Evolutionary conservation across 2,329 filamentous ascomycete species (phyloP).

Genomic region (Xylaria multiplex): DNA sequence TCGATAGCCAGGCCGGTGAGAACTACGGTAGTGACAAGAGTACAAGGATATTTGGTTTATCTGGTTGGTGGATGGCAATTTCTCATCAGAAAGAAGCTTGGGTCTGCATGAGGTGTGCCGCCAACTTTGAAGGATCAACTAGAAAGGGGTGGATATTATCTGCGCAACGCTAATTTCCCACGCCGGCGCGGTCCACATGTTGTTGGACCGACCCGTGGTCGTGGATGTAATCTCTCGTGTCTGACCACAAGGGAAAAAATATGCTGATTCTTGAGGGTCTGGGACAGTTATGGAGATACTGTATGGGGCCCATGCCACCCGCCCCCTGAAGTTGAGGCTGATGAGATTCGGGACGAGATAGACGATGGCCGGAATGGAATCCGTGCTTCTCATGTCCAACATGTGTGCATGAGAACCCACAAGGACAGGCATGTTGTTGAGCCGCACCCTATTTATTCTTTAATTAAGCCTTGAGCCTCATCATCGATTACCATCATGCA

Average conservation of each 20-base stretch:
- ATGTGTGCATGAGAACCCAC: slow-evolving; percentile 30
- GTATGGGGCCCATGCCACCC: slow-evolving; percentile 40
- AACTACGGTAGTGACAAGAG: slow-evolving; percentile 23
- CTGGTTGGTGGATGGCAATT: slow-evolving; percentile 29
- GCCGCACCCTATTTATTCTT: slow-evolving; percentile 32
- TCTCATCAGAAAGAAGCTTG: slow-evolving; percentile 30
- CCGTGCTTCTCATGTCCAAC: slow-evolving; percentile 29
- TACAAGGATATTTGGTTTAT: slow-evolving; percentile 18
- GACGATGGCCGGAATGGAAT: slow-evolving; percentile 29
- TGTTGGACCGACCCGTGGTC: slow-evolving; percentile 50
- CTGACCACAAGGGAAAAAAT: slow-evolving; percentile 30
- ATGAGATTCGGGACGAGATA: slow-evolving; percentile 32
- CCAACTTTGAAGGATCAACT: slow-evolving; percentile 28
- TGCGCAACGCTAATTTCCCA: slow-evolving; percentile 40
- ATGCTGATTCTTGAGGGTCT: slow-evolving; percentile 29
- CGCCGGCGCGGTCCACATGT: slow-evolving; percentile 34
- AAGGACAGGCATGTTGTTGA: slow-evolving; percentile 33
- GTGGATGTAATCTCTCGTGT: slow-evolving; percentile 49
- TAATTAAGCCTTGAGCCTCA: slow-evolving; percentile 31
- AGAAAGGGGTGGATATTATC: slow-evolving; percentile 29
- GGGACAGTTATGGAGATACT: slow-evolving; percentile 42
- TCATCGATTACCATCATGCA: slow-evolving; percentile 21
- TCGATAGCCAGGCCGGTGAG: slow-evolving; percentile 25
- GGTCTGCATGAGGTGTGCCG: slow-evolving; percentile 32
- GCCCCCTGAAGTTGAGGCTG: slow-evolving; percentile 38